Base-by-base conservation (phyloP, 495 filamentous ascomycete species). In the Hypoxylon cercidicola region DNA sequence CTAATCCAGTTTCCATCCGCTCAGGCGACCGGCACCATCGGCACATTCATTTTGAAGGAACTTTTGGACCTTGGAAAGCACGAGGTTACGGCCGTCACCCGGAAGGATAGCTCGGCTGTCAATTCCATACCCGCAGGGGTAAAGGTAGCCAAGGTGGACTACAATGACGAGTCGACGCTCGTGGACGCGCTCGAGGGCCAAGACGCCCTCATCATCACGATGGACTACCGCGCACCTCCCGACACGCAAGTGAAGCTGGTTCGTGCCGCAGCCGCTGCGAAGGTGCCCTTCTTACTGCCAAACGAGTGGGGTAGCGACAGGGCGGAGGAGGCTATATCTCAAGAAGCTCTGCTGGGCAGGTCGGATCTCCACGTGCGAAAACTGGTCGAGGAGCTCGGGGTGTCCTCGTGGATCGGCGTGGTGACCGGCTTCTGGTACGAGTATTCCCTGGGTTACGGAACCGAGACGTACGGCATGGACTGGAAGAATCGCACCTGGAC, bases 1-100 rank as follows among this genome's bases (percentile, higher is more conserved):
- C 47, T 62, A 8, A 65, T 20, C 41, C 0, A 16, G 46, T 6
- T 10, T 37, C 49, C 30, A 4, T 39, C n/a, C 1, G 10, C 13
- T 8, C 58, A 90, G 87, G 86, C 84, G 5, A 79, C 77, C 45
- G 89, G 90, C 46, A 78, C 79, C 39, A 62, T 82, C 37, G 89
- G 89, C 55, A 79, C 73, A 20, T 75, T 71, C 68, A 84, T 91
- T 39, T 72, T 83, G 10, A 62, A 80, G 13, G 77, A 72, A 10
- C 80, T 87, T 11, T 69, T 87, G 20, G 72, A 76, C 13, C 77
- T 73, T 1, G 81, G 81, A 66, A 83, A 82, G 43, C 81, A 85
- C 72, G 81, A 68, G n/a, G 70, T 88, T 18, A 87, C 86, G 2
- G 84, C 79, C 49, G 68, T 88, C 44, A 79, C 82, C 0, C 84